Base-by-base conservation (phyloP, 306 rosid genomes). In the Acacia melanoxylon region DNA sequence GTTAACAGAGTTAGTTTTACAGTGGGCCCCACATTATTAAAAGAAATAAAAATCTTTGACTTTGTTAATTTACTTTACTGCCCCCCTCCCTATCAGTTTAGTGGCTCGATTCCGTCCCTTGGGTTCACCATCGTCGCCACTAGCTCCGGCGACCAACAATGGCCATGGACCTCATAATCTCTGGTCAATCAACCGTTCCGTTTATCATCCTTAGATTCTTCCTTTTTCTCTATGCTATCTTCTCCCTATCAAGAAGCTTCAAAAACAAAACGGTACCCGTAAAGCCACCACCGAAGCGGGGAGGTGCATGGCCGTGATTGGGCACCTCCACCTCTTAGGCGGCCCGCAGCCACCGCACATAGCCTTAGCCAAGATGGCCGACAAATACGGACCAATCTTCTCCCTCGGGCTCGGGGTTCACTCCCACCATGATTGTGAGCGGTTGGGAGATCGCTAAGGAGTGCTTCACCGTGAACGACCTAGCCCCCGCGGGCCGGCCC, bases 231-330 rank as follows among this genome's bases (percentile, higher is more conserved):
- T 22, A 7, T 8, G 27, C 63, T 5, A n/a, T 56, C 13, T 56
- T 56, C 63, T 56, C 29, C 25, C 0, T 58, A 8, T 58, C 63
- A 22, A 58, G 2, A 58, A 6, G 0, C 58, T 17, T 29, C 56
- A 31, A 29, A 27, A 27, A 19, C 17, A 73, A 10, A 3, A 11
- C 5, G 2, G 4, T 1, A 4, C 10, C 68, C 13, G 1, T 0
- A 6, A n/a, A n/a, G 13, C 24, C 20, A 31, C 59, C 87, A 5
- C 75, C 54, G 77, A 68, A 63, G 86, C 86, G n/a, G 0, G 40
- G 66, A 16, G 82, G 86, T 0, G 73, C 83, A 5, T 74, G 83
- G 85, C 89, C 89, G 17, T 84, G 2, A 37, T 81, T 0, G 90
- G 87, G 3, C 87, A 87, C 61, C 86, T 87, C 54, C 81, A 9